phyloP scores from a whole-genome alignment of 441 rosid genomes.

The Adansonia madagascariensis region DNA sequence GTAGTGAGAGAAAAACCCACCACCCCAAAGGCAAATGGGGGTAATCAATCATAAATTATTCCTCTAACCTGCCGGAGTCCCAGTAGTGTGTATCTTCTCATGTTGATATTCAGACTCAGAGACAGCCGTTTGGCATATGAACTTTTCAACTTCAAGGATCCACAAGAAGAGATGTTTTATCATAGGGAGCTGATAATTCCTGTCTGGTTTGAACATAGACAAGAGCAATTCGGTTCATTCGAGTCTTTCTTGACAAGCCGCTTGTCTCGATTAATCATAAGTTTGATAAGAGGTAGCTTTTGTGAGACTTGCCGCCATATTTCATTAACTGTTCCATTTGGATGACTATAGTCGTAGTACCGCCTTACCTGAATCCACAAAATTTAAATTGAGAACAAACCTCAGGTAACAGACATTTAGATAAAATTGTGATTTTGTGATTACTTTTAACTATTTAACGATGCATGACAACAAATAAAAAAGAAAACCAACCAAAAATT shows the following conservation, averaged over 20 bases:
- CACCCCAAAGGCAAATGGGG: not conserved
- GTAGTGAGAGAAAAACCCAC: not conserved
- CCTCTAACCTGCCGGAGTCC: not conserved
- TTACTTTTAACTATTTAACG: not conserved
- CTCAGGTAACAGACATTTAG: not conserved
- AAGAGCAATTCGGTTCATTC: conserved; percentile 67
- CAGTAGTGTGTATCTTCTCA: not conserved
- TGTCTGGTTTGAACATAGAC: conserved; percentile 75
- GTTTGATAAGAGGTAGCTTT: conserved; percentile 80
- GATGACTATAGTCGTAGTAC: conserved; percentile 65
- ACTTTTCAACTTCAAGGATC: not conserved
- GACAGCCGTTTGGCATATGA: too few relatives aligned
- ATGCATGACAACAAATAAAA: conserved; percentile 3
- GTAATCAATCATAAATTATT: conserved; percentile 5
- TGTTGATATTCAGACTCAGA: not conserved
- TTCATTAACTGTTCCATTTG: conserved; percentile 81
- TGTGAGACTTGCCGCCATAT: conserved; percentile 84
- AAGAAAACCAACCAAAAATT: not conserved
- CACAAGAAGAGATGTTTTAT: conserved; percentile 16
- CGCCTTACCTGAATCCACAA: conserved; percentile 61
- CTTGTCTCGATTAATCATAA: conserved; percentile 82
- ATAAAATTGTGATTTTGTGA: not conserved
- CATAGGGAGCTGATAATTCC: conserved; percentile 50
- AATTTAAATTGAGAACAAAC: conserved; percentile 1
- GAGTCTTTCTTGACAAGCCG: conserved; percentile 61